Evolutionary conservation across 495 filamentous ascomycete genomes (phyloP), one percentile per base, ranked within the genome.

Genomic region (Aspergillus mulundensis): DNA sequence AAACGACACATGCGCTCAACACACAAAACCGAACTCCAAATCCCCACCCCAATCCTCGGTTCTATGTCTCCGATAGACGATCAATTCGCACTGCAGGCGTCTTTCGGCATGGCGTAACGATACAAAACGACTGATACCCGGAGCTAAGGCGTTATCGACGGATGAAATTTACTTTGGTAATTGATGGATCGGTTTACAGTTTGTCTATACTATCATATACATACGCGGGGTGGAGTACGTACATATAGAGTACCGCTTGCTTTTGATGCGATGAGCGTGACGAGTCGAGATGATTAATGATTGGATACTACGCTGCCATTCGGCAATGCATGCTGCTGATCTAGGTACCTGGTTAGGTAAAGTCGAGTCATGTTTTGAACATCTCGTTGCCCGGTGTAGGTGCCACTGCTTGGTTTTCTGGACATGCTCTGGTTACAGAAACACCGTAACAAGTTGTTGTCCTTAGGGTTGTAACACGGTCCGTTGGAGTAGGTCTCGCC

Each of bases 1-100:
- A 78, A 78, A 59, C 75, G 75, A 28, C 75, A 78, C 50, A 64
- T 72, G 40, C 66, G 66, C 42, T 71, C 72, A 19, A 78, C 73
- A 0, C 75, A 78, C 50, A 77, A 76, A 62, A 51, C 61, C 24
- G 72, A 73, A 5, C 43, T 44, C 23, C 16, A 60, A 20, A 42
- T 62, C 23, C 32, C 65, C 48, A 21, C 48, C 48, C 15, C 20
- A 36, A 34, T 50, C 21, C 21, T 50, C 34, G 32, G 34, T 7
- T 40, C 38, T 15, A 40, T 18, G 38, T 36, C 47, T 50, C 47
- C 47, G 21, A 21, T 10, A n/a, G 48, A 50, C 34, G 34, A 40
- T 34, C 48, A 50, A 8, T 28, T 50, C 48, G 34, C 23, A 41
- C 15, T 75, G 73, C 53, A 45, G 58, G 1, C 42, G 70, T 7